A percentile compares a stretch with the other conserved stretches of the same genome.
phyloP scores from a whole-genome alignment of 179 eudicot species.

The Dionaea muscipula region DNA sequence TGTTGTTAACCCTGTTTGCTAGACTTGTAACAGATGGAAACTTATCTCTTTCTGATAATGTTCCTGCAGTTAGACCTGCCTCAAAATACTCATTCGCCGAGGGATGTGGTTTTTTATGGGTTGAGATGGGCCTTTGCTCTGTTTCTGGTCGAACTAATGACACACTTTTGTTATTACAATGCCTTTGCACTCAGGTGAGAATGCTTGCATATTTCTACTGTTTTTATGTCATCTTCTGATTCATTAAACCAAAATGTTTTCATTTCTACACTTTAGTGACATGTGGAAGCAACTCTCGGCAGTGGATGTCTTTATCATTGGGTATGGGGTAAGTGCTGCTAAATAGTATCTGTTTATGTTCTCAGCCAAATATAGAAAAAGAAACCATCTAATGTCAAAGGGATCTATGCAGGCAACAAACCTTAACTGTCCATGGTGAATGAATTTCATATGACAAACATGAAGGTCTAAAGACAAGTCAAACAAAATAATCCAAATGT shows the following conservation, averaged over 20 bases:
- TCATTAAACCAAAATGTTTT: conserved; percentile 3
- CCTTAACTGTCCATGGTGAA: too few species aligned
- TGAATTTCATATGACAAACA: too few species aligned
- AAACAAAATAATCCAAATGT: too few species aligned
- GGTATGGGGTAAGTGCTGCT: conserved; percentile 81
- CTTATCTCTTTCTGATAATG: not conserved
- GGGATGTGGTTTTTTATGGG: conserved; percentile 72
- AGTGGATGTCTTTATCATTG: conserved; percentile 76
- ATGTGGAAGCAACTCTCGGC: conserved; percentile 77
- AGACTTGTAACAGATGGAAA: not conserved
- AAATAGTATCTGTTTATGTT: not conserved
- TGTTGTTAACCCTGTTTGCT: too few species aligned
- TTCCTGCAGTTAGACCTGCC: conserved; percentile 67
- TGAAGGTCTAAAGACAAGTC: too few species aligned
- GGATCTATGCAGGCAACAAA: too few species aligned
- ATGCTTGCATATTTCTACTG: not conserved
- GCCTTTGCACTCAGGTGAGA: conserved; percentile 86
- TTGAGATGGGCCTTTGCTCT: conserved; percentile 67
- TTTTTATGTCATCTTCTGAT: not conserved
- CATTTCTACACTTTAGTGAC: conserved; percentile 32
- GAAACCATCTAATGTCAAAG: too few species aligned
- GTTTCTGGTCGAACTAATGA: conserved; percentile 61
- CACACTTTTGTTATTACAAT: conserved; percentile 79
- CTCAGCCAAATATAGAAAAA: too few species aligned
- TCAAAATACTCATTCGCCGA: conserved; percentile 46